Conservation (phyloP, 345 rosid genomes). For the Trapa bicornis region DNA sequence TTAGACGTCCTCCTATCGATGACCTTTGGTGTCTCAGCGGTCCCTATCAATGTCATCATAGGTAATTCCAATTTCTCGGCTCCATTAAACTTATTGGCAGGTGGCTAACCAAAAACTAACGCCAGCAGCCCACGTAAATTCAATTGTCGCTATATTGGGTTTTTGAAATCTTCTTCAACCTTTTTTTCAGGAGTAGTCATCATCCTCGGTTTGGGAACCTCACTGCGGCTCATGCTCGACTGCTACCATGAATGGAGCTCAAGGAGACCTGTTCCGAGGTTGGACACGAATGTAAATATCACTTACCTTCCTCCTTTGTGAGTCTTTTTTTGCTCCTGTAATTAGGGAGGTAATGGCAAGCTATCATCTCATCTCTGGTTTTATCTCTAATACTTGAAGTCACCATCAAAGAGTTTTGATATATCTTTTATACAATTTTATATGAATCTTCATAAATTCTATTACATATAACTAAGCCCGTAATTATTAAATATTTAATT, state of each 20-base stretch:
- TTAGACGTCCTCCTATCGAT: constrained; percentile 79
- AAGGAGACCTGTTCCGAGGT: constrained; percentile 61
- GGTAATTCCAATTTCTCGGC: constrained; percentile 23
- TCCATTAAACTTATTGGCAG: background rate
- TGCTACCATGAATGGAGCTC: constrained; percentile 75
- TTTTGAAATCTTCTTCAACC: background rate
- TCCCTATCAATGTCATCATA: constrained; percentile 84
- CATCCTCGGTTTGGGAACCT: constrained; percentile 85
- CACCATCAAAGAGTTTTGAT: too few species aligned
- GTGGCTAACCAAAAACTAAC: too few species aligned
- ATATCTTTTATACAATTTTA: too few species aligned
- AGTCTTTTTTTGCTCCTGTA: constrained; percentile 16
- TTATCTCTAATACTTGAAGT: too few species aligned
- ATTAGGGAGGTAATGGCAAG: background rate
- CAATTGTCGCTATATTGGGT: too few species aligned
- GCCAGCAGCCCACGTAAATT: too few species aligned
- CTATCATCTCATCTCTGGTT: too few species aligned
- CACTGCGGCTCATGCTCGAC: constrained; percentile 63
- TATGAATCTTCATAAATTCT: too few species aligned
- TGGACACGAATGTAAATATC: constrained; percentile 38
- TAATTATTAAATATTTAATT: too few species aligned
- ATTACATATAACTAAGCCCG: too few species aligned
- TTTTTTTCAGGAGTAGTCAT: constrained; percentile 56
- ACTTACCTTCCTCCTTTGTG: constrained; percentile 54
- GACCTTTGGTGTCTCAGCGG: constrained; percentile 73